phyloP scores from a whole-genome alignment of 2,329 filamentous ascomycete genomes.

The Fusarium heterosporum region DNA sequence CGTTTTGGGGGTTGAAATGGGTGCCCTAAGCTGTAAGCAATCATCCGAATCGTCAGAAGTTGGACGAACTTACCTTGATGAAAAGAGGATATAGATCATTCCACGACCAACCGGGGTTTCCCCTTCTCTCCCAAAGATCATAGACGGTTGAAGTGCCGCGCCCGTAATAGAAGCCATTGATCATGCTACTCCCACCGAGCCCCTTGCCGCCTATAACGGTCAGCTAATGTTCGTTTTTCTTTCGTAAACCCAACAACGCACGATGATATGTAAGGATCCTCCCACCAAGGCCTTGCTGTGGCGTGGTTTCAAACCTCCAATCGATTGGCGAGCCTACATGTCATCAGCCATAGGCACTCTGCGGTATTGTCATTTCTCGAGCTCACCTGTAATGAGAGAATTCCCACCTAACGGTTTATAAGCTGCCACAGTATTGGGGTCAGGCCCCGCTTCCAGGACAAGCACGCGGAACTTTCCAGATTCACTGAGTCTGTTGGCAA shows the following conservation, averaged over 20 bases:
- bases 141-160: conserved; percentile 20
- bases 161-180: conserved; percentile 21
- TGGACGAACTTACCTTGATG: not conserved
- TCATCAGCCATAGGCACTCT: fast-evolving
- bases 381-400: not conserved
- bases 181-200: conserved; percentile 16
- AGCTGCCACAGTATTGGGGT: conserved; percentile 13
- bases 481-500: conserved; percentile 21
- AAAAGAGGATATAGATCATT: conserved; percentile 11
- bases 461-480: conserved; percentile 17
- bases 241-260: fast-evolving
- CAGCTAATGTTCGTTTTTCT: not conserved
- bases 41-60: fast-evolving
- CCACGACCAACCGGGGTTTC: conserved; percentile 22
- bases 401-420: conserved; percentile 12
- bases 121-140: conserved; percentile 15
- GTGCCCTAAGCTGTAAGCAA: not conserved
- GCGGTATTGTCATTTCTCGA: fast-evolving
- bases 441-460: conserved; percentile 13
- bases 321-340: not conserved
- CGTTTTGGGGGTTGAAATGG: conserved; percentile 14
- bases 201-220: not conserved
- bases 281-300: conserved; percentile 7
- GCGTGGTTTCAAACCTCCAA: conserved; percentile 18
- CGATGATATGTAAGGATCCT: conserved; percentile 22